Evolutionary conservation across 306 rosid species (phyloP).

Genomic region (Vicia faba): DNA sequence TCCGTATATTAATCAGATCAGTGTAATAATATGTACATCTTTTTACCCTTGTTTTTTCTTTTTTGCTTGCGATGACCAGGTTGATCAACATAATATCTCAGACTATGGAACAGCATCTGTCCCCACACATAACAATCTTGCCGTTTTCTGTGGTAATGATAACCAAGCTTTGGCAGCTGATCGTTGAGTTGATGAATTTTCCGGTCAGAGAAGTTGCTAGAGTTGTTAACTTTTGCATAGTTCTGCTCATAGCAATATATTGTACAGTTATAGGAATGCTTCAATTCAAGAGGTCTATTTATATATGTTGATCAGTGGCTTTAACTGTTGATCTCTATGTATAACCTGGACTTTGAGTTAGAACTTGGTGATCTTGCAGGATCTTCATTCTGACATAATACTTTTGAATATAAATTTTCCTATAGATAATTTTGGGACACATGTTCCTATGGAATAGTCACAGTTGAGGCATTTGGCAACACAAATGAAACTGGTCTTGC

Average conservation of each 20-base stretch:
- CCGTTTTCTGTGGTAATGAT: constrained; percentile 57
- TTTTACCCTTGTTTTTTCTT: neutral
- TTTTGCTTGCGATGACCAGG: constrained; percentile 45
- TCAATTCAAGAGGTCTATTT: constrained; percentile 48
- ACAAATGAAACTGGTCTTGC: neutral
- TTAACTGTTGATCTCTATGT: constrained; percentile 27
- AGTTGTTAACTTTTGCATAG: constrained; percentile 35
- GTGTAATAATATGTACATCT: constrained; percentile 14
- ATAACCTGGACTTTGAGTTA: constrained; percentile 30
- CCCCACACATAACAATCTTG: constrained; percentile 43
- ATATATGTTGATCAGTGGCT: constrained; percentile 37
- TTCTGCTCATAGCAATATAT: constrained; percentile 51
- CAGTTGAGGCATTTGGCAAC: neutral
- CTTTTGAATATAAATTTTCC: constrained; percentile 13
- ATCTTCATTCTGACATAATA: constrained; percentile 14
- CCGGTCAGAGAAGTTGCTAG: constrained; percentile 39
- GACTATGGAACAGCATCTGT: constrained; percentile 48
- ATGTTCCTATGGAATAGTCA: neutral
- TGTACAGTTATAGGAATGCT: constrained; percentile 66
- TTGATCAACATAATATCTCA: constrained; percentile 58
- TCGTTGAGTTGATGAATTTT: constrained; percentile 50
- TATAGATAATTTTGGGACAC: neutral
- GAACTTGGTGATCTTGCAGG: constrained; percentile 19
- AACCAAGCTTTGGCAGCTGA: constrained; percentile 58
- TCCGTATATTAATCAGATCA: constrained; percentile 1